Evolutionary conservation across 805 yeast genomes (phyloP).

Genomic region (Metschnikowia lachancei): DNA sequence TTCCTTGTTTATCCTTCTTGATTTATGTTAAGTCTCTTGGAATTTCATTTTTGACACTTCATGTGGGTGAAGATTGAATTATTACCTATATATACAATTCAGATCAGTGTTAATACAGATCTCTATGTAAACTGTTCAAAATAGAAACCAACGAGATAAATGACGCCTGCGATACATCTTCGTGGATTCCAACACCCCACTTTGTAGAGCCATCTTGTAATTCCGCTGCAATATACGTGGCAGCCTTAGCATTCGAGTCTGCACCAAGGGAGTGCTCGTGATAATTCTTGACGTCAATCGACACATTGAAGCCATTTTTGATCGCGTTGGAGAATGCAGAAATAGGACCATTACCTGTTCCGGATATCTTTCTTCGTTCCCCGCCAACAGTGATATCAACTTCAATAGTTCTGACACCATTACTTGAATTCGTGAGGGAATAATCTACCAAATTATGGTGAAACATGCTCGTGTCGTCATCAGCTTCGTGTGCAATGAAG

Average conservation of each 20-base stretch:
- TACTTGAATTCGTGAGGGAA: conserved; percentile 40
- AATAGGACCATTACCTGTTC: conserved; percentile 80
- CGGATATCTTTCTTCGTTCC: conserved; percentile 37
- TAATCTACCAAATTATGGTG: conserved; percentile 45
- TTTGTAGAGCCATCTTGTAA: conserved; percentile 23
- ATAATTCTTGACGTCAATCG: conserved; percentile 63
- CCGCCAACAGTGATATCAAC: conserved; percentile 49
- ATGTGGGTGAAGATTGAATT: too few species aligned
- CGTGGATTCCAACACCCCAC: conserved; percentile 95
- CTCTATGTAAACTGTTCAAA: conserved; percentile 46
- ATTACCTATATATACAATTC: too few species aligned
- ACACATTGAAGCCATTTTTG: conserved; percentile 40
- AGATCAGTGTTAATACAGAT: too few species aligned
- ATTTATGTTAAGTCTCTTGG: too few species aligned
- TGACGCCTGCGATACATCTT: conserved; percentile 85
- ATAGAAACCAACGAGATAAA: conserved; percentile 65
- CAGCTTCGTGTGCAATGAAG: conserved; percentile 38
- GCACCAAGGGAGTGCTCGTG: conserved; percentile 79
- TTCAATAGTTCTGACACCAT: conserved; percentile 41
- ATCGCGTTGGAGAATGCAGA: conserved; percentile 60
- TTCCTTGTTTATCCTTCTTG: too few species aligned
- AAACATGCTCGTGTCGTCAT: conserved; percentile 18
- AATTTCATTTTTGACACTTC: too few species aligned
- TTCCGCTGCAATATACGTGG: conserved; percentile 54
- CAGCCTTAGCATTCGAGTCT: conserved; percentile 71